These are phyloP conservation scores for Apiosordaria backusii DNA, from an alignment of 495 filamentous ascomycete genomes.

Conservation along the genomic window DNA sequence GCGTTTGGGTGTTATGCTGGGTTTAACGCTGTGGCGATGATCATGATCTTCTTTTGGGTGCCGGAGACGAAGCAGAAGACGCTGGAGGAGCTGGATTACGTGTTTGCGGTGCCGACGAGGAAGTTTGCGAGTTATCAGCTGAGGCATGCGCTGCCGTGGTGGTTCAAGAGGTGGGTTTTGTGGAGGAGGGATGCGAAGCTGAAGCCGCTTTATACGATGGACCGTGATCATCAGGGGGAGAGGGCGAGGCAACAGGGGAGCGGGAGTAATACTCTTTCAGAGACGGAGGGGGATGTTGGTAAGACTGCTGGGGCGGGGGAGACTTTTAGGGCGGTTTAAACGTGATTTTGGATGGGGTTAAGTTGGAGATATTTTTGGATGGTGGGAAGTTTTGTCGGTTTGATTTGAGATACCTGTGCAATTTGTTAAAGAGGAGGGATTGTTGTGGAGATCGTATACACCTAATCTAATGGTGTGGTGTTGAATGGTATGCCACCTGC, in stretches of 20 bases:
- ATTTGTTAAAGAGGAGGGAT: background rate
- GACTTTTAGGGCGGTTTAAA: background rate
- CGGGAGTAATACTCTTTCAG: background rate
- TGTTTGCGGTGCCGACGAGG: constrained; percentile 68
- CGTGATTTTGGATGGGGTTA: background rate
- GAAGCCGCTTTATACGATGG: constrained; percentile 63
- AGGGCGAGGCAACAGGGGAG: background rate
- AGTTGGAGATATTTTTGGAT: background rate
- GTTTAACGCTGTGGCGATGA: constrained; percentile 59
- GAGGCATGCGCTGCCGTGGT: constrained; percentile 61
- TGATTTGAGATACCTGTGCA: background rate
- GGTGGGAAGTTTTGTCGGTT: background rate
- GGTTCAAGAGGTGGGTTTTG: constrained; percentile 64
- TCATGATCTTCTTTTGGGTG: constrained; percentile 66
- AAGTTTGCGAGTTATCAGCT: constrained; percentile 64
- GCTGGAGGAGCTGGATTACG: constrained; percentile 78
- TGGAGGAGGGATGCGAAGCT: constrained; percentile 50
- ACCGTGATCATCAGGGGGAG: background rate
- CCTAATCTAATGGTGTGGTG: background rate
- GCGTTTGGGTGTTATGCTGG: constrained; percentile 60
- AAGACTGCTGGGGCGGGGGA: background rate
- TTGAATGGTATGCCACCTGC: background rate
- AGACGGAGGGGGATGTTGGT: background rate
- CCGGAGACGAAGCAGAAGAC: constrained; percentile 67
- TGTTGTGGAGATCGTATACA: background rate